Conservation (phyloP, 2,329 filamentous ascomycete genomes). For the Peltaster fructicola region DNA sequence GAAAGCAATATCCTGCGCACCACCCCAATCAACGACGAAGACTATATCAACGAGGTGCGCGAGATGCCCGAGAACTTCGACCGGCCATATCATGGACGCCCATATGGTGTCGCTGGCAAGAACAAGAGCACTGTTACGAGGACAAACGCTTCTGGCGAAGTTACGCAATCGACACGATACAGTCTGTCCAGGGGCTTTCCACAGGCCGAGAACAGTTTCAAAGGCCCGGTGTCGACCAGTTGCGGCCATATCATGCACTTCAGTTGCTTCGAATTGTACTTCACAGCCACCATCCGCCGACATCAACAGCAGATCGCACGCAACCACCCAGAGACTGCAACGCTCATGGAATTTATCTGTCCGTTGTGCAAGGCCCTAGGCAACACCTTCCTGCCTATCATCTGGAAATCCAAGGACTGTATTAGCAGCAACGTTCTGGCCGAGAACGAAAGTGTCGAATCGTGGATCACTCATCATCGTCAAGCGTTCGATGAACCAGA, state of each 20-base stretch:
- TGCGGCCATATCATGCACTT: slow-evolving; percentile 99
- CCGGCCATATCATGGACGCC: slow-evolving; percentile 61
- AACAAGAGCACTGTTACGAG: slow-evolving; percentile 67
- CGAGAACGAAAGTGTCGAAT: too few species aligned
- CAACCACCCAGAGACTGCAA: slow-evolving; percentile 72
- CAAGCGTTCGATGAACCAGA: too few species aligned
- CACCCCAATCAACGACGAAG: slow-evolving; percentile 64
- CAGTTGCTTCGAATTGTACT: slow-evolving; percentile 83
- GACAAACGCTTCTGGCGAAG: slow-evolving; percentile 52
- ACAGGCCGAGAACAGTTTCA: slow-evolving; percentile 35
- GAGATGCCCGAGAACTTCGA: slow-evolving; percentile 69
- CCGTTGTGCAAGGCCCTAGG: slow-evolving; percentile 92
- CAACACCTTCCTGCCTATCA: slow-evolving; percentile 83
- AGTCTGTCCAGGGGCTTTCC: slow-evolving; percentile 82
- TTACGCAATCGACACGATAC: slow-evolving; percentile 57
- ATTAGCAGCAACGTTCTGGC: too few species aligned
- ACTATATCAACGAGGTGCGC: slow-evolving; percentile 69
- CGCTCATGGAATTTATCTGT: slow-evolving; percentile 79
- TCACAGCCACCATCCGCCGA: slow-evolving; percentile 62
- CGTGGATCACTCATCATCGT: too few species aligned
- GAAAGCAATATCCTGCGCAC: slow-evolving; percentile 75
- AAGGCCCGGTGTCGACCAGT: slow-evolving; percentile 70
- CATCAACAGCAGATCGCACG: slow-evolving; percentile 87
- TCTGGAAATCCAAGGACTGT: slow-evolving; percentile 82
- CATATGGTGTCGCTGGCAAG: slow-evolving; percentile 78